A percentile compares a stretch with the other conserved stretches of the same genome.
These are phyloP conservation scores for Camillea tinctor DNA, from an alignment of 2,329 filamentous ascomycete species.

Conservation along the genomic window DNA sequence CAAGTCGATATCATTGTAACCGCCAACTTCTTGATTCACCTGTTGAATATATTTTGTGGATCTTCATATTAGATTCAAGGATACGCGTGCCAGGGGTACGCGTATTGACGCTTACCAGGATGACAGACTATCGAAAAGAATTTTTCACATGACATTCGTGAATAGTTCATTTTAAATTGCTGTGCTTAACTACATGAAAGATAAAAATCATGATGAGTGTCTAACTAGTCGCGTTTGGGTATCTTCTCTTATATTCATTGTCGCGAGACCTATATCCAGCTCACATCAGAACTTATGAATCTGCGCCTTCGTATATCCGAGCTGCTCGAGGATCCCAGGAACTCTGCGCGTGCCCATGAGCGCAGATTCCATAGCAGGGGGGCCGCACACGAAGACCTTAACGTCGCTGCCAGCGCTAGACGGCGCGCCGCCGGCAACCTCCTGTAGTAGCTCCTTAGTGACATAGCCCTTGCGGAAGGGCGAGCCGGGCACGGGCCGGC, in stretches of 20 bases:
- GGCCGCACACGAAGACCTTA: conserved; percentile 69
- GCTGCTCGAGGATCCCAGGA: conserved; percentile 51
- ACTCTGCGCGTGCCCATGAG: conserved; percentile 46
- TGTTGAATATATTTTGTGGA: too few species aligned
- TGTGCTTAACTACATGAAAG: too few species aligned
- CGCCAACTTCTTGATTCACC: too few species aligned
- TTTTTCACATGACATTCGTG: too few species aligned
- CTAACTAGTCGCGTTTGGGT: background rate
- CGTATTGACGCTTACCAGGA: too few species aligned
- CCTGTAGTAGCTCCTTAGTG: conserved; percentile 52
- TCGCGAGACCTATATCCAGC: background rate
- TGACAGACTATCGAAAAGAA: too few species aligned
- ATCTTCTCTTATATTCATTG: background rate
- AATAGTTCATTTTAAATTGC: too few species aligned
- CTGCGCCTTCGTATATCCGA: conserved; percentile 58
- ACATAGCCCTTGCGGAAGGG: conserved; percentile 55
- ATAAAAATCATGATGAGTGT: too few species aligned
- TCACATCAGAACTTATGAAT: conserved; percentile 55
- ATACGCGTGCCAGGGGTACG: too few species aligned
- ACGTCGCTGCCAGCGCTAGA: conserved; percentile 35
- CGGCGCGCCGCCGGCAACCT: conserved; percentile 38
- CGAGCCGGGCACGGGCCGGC: conserved; percentile 42
- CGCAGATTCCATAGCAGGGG: conserved; percentile 63
- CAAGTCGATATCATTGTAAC: too few species aligned
- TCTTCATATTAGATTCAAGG: too few species aligned